Evolutionary conservation across 495 filamentous ascomycete species (phyloP).

Genomic region (Astrothelium macrocarpum): DNA sequence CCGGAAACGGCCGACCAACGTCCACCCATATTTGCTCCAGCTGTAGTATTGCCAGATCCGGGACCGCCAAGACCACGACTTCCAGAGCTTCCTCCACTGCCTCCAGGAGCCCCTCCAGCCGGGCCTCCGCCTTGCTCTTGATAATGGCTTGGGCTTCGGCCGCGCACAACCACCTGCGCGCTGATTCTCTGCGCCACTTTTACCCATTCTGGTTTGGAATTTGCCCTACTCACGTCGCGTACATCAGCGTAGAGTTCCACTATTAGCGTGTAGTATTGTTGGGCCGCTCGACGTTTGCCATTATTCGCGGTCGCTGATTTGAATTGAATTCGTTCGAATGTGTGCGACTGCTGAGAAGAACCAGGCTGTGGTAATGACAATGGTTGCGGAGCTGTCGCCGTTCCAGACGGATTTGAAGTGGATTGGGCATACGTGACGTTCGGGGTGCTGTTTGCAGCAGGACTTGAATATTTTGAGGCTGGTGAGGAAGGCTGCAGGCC

Average conservation of each 20-base stretch:
- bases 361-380: background rate
- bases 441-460: background rate
- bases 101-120: slow-evolving; percentile 62
- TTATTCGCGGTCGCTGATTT: slow-evolving; percentile 95
- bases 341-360: slow-evolving; percentile 24
- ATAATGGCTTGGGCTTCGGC: slow-evolving; percentile 88
- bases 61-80: slow-evolving; percentile 24
- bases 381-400: background rate
- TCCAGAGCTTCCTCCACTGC: slow-evolving; percentile 43
- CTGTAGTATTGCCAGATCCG: slow-evolving; percentile 15
- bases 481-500: slow-evolving; percentile 25
- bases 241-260: slow-evolving; percentile 83
- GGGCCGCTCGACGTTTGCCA: slow-evolving; percentile 79
- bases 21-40: slow-evolving; percentile 4
- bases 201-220: slow-evolving; percentile 46
- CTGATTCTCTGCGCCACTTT: slow-evolving; percentile 74
- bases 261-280: slow-evolving; percentile 89
- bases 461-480: background rate
- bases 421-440: background rate
- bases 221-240: slow-evolving; percentile 18
- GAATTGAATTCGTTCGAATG: slow-evolving; percentile 93
- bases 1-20: slow-evolving; percentile 14
- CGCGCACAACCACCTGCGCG: slow-evolving; percentile 84
- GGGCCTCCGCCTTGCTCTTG: slow-evolving; percentile 63
- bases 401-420: background rate